Evolutionary conservation across 805 yeast species (phyloP).

Genomic region (Yamadazyma philogaea): DNA sequence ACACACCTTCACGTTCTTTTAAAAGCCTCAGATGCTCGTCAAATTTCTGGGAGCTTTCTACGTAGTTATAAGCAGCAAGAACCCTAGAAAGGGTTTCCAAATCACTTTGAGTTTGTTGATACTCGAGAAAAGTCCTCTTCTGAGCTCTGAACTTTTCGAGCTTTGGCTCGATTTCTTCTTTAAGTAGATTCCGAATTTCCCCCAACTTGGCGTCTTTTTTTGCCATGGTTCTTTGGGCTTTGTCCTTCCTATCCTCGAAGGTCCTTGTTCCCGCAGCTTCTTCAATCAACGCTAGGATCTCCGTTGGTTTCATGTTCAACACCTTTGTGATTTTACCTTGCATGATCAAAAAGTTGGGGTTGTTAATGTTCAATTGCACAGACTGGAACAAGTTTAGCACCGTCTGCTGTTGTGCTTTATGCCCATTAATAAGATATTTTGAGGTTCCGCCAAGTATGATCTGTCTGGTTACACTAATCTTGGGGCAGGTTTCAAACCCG

Average conservation of each 20-base stretch:
- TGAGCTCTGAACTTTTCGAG: constrained; percentile 76
- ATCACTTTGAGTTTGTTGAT: constrained; percentile 78
- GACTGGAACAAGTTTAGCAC: constrained; percentile 89
- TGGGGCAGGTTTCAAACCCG: constrained; percentile 73
- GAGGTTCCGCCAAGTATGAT: constrained; percentile 87
- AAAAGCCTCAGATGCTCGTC: constrained; percentile 43
- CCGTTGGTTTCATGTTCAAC: constrained; percentile 91
- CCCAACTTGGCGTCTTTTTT: constrained; percentile 83
- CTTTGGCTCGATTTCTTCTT: constrained; percentile 92
- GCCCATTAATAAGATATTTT: constrained; percentile 91
- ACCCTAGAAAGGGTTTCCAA: constrained; percentile 71
- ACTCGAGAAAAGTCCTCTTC: constrained; percentile 79
- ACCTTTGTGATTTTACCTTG: constrained; percentile 98
- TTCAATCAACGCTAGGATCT: constrained; percentile 85
- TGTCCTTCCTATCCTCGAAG: constrained; percentile 89
- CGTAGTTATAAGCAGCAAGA: constrained; percentile 75
- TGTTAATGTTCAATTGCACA: constrained; percentile 92
- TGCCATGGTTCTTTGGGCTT: constrained; percentile 86
- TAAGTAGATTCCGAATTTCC: constrained; percentile 68
- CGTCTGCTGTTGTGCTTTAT: constrained; percentile 91
- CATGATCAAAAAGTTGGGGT: constrained; percentile 96
- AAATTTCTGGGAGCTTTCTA: constrained; percentile 38
- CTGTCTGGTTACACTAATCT: constrained; percentile 89
- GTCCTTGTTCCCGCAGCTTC: constrained; percentile 98
- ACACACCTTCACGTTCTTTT: constrained; percentile 37